A percentile compares a stretch with the other conserved stretches of the same genome.
Evolutionary conservation across 2,329 filamentous ascomycete genomes (phyloP).

Genomic region (Fusarium duplospermum): DNA sequence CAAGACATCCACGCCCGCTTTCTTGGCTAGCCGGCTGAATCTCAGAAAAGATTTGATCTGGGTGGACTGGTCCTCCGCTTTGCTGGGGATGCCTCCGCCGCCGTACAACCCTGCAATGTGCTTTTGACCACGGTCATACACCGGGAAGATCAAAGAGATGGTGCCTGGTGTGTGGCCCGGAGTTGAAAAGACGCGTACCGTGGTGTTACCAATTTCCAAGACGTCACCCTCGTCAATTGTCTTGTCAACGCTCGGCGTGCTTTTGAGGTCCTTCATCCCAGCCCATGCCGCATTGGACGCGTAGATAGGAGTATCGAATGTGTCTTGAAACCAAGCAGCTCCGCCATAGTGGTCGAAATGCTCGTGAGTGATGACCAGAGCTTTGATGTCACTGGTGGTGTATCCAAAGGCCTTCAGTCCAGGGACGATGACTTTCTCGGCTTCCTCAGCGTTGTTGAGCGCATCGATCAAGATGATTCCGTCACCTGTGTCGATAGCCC

Average conservation of each 20-base stretch:
- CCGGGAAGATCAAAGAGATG: conserved; percentile 36
- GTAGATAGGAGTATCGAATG: conserved; percentile 29
- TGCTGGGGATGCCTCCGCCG: conserved; percentile 34
- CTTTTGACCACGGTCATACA: conserved; percentile 30
- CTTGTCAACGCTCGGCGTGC: conserved; percentile 14
- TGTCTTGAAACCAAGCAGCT: conserved; percentile 40
- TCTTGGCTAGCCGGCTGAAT: conserved; percentile 19
- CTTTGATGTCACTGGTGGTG: conserved; percentile 43
- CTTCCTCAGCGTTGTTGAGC: conserved; percentile 34
- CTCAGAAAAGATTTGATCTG: conserved; percentile 36
- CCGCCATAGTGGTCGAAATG: conserved; percentile 46
- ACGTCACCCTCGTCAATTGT: conserved; percentile 22
- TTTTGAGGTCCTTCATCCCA: background rate
- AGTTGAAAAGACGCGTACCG: conserved; percentile 28
- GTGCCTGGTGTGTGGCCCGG: conserved; percentile 42
- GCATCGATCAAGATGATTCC: conserved; percentile 42
- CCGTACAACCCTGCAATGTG: conserved; percentile 41
- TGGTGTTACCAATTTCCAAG: conserved; percentile 39
- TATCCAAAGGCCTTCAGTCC: conserved; percentile 37
- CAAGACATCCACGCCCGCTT: conserved; percentile 29
- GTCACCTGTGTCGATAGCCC: conserved; percentile 44
- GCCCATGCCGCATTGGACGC: conserved; percentile 26
- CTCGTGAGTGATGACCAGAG: conserved; percentile 45
- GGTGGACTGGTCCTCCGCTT: conserved; percentile 26
- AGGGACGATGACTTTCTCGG: conserved; percentile 28